phyloP scores from a whole-genome alignment of 1,284 basidiomycete species.

The Cryptococcus sp. region DNA sequence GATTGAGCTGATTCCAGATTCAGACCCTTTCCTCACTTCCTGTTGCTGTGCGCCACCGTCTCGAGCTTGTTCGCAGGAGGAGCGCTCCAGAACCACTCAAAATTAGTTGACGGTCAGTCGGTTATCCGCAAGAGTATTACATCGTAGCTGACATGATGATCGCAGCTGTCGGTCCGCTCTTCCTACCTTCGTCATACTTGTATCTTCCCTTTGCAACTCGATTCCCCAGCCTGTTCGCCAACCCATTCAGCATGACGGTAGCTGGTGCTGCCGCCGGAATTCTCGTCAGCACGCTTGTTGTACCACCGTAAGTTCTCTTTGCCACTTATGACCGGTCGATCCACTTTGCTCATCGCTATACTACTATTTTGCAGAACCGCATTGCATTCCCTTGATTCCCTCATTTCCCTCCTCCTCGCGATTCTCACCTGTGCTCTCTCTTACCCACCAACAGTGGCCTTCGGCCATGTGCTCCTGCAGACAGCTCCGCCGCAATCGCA shows the following conservation, averaged over 20 bases:
- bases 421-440: slow-evolving; percentile 75
- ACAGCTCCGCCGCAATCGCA: slow-evolving; percentile 71
- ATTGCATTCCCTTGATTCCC: slow-evolving; percentile 70
- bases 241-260: slow-evolving; percentile 57
- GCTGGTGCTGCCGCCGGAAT: slow-evolving; percentile 52
- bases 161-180: slow-evolving; percentile 43
- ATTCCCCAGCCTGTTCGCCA: slow-evolving; percentile 40
- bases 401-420: slow-evolving; percentile 72
- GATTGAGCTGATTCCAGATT: slow-evolving; percentile 11
- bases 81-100: slow-evolving; percentile 66
- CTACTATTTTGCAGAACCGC: slow-evolving; percentile 24
- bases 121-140: too few species aligned
- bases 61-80: slow-evolving; percentile 57
- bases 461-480: slow-evolving; percentile 81
- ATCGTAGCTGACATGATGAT: slow-evolving; percentile 7
- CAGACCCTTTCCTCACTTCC: slow-evolving; percentile 60
- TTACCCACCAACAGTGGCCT: slow-evolving; percentile 73
- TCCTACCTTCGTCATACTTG: slow-evolving; percentile 34
- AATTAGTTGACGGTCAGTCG: slow-evolving; percentile 66
- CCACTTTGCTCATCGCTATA: too few species aligned
- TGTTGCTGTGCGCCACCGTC: slow-evolving; percentile 60
- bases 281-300: slow-evolving; percentile 41
- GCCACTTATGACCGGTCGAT: neutral
- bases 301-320: slow-evolving; percentile 58
- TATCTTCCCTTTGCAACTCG: slow-evolving; percentile 19